A percentile compares a stretch with the other conserved stretches of the same genome.
These are phyloP conservation scores for Dendryphion nanum DNA, from an alignment of 2,329 filamentous ascomycete genomes.

Conservation along the genomic window DNA sequence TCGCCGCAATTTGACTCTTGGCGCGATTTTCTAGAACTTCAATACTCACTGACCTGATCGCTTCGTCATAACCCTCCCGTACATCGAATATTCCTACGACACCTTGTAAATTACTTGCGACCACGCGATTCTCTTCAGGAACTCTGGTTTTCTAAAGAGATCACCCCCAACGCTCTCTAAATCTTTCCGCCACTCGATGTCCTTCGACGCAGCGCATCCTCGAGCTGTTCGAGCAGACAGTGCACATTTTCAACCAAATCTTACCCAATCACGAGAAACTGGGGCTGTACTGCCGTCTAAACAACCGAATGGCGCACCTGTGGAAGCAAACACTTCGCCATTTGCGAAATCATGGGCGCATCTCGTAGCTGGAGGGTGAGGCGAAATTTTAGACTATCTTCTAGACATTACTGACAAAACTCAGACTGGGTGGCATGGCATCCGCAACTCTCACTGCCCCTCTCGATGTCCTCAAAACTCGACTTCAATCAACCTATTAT, in stretches of 20 bases:
- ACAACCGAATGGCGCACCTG: constrained; percentile 36
- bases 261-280: constrained; percentile 59
- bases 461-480: constrained; percentile 89
- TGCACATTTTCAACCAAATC: constrained; percentile 24
- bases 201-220: constrained; percentile 31
- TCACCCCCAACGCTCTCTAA: no score
- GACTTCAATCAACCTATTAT: constrained; percentile 93
- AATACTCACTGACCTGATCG: no score
- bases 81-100: no score
- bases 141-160: no score
- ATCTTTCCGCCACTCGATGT: no score
- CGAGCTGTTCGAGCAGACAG: constrained; percentile 26
- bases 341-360: constrained; percentile 81
- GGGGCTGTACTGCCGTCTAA: constrained; percentile 55
- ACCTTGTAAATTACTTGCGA: no score
- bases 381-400: background rate
- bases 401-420: constrained; percentile 14
- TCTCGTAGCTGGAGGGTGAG: constrained; percentile 84
- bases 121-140: no score
- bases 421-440: constrained; percentile 83
- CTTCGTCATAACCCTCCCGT: no score
- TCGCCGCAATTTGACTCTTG: no score
- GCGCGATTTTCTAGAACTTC: no score
- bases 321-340: constrained; percentile 43
- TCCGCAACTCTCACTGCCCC: constrained; percentile 90